A percentile compares a stretch with the other conserved stretches of the same genome.
Evolutionary conservation across 164 flowering plant genomes (phyloP).

Genomic region (Vitis riparia): DNA sequence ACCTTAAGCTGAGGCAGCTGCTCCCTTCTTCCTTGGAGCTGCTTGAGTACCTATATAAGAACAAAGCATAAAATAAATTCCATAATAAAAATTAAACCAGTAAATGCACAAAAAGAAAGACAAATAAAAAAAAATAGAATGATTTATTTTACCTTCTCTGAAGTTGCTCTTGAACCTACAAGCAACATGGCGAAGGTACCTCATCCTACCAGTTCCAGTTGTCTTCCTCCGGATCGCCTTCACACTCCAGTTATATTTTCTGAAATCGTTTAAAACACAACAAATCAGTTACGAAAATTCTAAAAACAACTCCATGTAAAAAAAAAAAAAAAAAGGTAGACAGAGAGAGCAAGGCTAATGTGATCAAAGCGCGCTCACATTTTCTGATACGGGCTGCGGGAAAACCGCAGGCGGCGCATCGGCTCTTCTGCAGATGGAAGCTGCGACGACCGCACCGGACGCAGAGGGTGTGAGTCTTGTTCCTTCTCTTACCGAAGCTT

Average conservation of each 20-base stretch:
- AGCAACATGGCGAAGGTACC: constrained; percentile 42
- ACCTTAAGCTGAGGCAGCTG: constrained; percentile 34
- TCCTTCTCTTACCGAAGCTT: constrained; percentile 93
- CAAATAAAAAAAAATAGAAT: not conserved
- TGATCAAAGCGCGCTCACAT: constrained; percentile 33
- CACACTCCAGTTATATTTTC: constrained; percentile 53
- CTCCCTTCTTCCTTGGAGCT: constrained; percentile 44
- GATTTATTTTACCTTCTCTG: constrained; percentile 35
- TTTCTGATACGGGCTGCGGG: constrained; percentile 77
- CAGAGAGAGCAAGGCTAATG: not conserved
- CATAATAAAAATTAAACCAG: not conserved
- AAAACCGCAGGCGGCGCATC: constrained; percentile 82
- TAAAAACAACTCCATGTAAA: not conserved
- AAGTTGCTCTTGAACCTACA: constrained; percentile 52
- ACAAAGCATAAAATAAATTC: not conserved
- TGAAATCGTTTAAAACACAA: constrained; percentile 7
- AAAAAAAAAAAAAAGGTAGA: not conserved
- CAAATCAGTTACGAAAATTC: not conserved
- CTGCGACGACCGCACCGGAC: constrained; percentile 91
- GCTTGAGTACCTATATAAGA: constrained; percentile 37
- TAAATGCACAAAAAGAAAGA: not conserved
- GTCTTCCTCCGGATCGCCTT: constrained; percentile 55
- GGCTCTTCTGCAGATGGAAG: constrained; percentile 93
- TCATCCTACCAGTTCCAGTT: constrained; percentile 52
- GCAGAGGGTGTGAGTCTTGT: constrained; percentile 94